Evolutionary conservation across 305 asterid genomes (phyloP).

Genomic region (Striga hermonthica): DNA sequence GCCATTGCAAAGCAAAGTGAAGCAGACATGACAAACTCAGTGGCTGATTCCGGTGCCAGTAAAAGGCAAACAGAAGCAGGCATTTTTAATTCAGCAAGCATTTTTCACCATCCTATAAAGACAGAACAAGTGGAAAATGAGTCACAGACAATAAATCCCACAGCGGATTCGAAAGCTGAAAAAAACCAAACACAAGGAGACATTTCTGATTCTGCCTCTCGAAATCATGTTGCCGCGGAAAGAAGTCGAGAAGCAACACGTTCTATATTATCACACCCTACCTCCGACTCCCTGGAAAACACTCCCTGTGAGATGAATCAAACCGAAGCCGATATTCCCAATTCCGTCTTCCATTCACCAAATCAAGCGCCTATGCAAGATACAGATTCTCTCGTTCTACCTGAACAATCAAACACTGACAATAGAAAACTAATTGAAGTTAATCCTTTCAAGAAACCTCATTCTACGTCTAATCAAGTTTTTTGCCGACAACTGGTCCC

Average conservation of each 20-base stretch:
- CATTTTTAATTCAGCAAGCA: slow-evolving; percentile 19
- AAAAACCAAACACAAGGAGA: too few relatives aligned
- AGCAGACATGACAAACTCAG: slow-evolving; percentile 24
- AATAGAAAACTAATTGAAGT: slow-evolving; percentile 29
- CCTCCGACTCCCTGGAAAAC: slow-evolving; percentile 30
- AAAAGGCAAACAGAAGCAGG: slow-evolving; percentile 29
- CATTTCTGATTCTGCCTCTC: too few relatives aligned
- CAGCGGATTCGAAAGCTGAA: slow-evolving; percentile 27
- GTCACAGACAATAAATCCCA: slow-evolving; percentile 26
- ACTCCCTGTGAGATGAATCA: slow-evolving; percentile 31
- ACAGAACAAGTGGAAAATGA: slow-evolving; percentile 31
- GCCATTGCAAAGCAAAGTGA: slow-evolving; percentile 37
- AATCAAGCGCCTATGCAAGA: background rate
- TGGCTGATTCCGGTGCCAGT: slow-evolving; percentile 28
- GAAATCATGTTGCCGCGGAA: background rate
- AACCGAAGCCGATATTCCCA: slow-evolving; percentile 25
- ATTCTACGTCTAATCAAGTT: too few relatives aligned
- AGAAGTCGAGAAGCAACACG: too few relatives aligned
- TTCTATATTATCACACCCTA: background rate
- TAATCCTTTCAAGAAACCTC: slow-evolving; percentile 11
- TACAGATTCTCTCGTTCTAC: slow-evolving; percentile 23
- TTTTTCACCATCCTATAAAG: slow-evolving; percentile 21
- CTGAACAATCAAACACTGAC: slow-evolving; percentile 14
- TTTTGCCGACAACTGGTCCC: slow-evolving; percentile 35
- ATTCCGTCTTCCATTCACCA: slow-evolving; percentile 26